These are phyloP conservation scores for Paracorniculantispora psalliotae DNA, from an alignment of 2,329 filamentous ascomycete species.

Conservation along the genomic window DNA sequence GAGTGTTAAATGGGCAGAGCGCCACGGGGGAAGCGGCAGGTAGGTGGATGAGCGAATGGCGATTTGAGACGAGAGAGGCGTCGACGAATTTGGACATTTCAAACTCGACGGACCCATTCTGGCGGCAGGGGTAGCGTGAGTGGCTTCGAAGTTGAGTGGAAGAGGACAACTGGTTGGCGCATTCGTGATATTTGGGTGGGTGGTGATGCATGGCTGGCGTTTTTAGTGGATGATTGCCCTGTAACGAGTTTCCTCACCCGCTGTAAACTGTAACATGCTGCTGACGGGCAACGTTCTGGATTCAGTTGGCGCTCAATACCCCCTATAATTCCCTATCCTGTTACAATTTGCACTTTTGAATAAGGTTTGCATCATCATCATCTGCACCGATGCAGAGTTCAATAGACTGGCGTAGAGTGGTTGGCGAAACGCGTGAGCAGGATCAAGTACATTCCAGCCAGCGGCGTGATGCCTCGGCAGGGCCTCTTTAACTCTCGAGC, in stretches of 20 bases:
- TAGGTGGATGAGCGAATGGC: neutral
- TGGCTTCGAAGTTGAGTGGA: neutral
- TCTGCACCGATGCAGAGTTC: too few species aligned
- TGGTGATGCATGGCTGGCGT: too few species aligned
- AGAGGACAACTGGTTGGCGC: too few species aligned
- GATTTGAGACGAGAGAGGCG: conserved; percentile 3
- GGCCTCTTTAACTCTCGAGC: neutral
- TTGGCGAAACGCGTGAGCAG: neutral
- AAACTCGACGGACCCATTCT: neutral
- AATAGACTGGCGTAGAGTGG: neutral
- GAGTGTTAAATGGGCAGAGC: neutral
- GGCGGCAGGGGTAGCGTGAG: neutral
- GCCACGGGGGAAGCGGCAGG: neutral
- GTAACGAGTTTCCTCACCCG: too few species aligned
- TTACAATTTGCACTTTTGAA: too few species aligned
- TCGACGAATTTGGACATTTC: conserved; percentile 5
- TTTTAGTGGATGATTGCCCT: too few species aligned
- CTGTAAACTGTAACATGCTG: too few species aligned
- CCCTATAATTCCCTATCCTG: too few species aligned
- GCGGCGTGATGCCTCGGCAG: neutral
- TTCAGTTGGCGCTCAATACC: too few species aligned
- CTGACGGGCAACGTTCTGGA: too few species aligned
- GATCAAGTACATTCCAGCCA: neutral
- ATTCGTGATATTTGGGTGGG: neutral
- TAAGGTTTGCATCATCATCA: too few species aligned